phyloP scores from a whole-genome alignment of 331 rosid species.

The Erythrophleum ivorense region DNA sequence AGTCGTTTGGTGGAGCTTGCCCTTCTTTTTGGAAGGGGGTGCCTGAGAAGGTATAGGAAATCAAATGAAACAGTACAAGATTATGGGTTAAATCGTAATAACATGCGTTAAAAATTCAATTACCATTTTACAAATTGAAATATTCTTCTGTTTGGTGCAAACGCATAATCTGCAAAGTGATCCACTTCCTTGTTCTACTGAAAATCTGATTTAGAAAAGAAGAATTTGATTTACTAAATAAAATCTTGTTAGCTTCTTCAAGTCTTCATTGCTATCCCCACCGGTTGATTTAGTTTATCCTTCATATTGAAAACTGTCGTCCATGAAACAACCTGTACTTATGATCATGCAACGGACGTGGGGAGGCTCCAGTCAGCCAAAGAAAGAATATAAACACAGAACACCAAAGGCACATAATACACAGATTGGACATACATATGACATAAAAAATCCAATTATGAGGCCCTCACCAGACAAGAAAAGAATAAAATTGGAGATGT shows the following conservation, averaged over 20 bases:
- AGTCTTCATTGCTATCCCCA: slow-evolving; percentile 22
- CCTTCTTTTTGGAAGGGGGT: not conserved
- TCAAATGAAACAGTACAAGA: slow-evolving; percentile 6
- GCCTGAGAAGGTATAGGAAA: not conserved
- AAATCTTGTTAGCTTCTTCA: slow-evolving; percentile 24
- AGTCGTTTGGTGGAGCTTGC: not conserved
- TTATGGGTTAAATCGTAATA: not conserved
- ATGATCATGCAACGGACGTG: slow-evolving; percentile 20
- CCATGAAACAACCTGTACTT: slow-evolving; percentile 27
- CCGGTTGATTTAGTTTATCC: not conserved
- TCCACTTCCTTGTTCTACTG: slow-evolving; percentile 19
- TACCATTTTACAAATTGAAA: slow-evolving; percentile 13
- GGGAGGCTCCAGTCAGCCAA: slow-evolving; percentile 8
- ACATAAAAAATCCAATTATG: slow-evolving; percentile 22
- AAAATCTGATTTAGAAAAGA: not conserved
- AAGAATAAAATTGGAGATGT: not conserved
- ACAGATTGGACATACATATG: not conserved
- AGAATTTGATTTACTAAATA: slow-evolving; percentile 7
- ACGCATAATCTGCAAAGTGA: slow-evolving; percentile 19
- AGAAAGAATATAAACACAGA: not conserved
- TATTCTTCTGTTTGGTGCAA: not conserved
- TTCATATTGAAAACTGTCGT: slow-evolving; percentile 4
- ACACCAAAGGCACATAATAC: slow-evolving; percentile 1
- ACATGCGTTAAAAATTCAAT: not conserved
- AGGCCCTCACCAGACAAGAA: slow-evolving; percentile 31